A percentile compares a stretch with the other conserved stretches of the same genome.
Evolutionary conservation across 2,329 filamentous ascomycete genomes (phyloP).

Genomic region (Ploettnerulaceae sp.): DNA sequence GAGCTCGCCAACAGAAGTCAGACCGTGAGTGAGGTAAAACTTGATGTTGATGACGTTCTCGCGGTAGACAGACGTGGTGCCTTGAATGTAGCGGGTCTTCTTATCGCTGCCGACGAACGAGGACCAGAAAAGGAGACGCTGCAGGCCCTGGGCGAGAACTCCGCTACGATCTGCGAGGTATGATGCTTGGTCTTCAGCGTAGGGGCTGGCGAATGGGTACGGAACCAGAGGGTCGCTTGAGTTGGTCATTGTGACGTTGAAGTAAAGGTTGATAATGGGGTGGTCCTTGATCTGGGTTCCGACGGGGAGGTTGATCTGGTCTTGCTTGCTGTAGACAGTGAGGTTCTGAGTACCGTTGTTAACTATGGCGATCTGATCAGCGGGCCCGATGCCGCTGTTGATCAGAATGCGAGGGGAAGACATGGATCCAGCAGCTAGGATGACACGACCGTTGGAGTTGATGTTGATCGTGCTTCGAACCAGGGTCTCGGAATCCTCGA

Average conservation of each 20-base stretch:
- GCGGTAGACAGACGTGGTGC: not conserved
- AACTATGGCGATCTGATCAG: slow-evolving; percentile 2
- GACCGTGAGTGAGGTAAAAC: slow-evolving; percentile 3
- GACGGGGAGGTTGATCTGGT: slow-evolving; percentile 7
- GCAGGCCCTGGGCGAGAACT: too few relatives aligned
- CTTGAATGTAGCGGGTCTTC: slow-evolving; percentile 4
- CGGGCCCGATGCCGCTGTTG: slow-evolving; percentile 4
- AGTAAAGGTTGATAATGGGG: not conserved
- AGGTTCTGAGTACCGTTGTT: not conserved
- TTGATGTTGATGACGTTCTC: not conserved
- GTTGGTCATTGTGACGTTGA: slow-evolving; percentile 1
- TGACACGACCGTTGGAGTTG: not conserved
- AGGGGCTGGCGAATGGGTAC: too few relatives aligned
- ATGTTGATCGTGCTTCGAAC: slow-evolving; percentile 4
- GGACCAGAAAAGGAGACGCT: too few relatives aligned
- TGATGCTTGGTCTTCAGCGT: too few relatives aligned
- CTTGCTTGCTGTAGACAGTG: slow-evolving; percentile 1
- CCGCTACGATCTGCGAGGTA: too few relatives aligned
- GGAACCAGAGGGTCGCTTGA: not conserved
- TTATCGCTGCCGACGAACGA: too few relatives aligned
- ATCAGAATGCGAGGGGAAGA: slow-evolving; percentile 5
- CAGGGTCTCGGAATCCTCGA: not conserved
- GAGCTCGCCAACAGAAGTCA: slow-evolving; percentile 1
- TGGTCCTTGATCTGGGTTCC: slow-evolving; percentile 2
- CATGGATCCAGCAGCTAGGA: slow-evolving; percentile 5